A percentile compares a stretch with the other conserved stretches of the same genome.
These are phyloP conservation scores for Aureobasidium sp. DNA, from an alignment of 2,329 filamentous ascomycete species.

Conservation along the genomic window DNA sequence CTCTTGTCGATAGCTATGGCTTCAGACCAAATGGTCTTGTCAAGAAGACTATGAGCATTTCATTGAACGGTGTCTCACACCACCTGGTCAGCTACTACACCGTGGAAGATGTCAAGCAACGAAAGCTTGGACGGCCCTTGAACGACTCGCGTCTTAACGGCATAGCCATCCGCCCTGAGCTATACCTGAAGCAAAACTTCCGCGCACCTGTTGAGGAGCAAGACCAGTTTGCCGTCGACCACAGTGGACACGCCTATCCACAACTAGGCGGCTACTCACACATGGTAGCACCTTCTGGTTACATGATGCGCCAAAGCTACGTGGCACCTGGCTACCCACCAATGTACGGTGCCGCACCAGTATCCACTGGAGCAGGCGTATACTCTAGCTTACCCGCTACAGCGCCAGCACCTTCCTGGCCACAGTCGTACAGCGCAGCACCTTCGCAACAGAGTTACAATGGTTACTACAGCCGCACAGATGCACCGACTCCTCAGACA, in stretches of 20 bases:
- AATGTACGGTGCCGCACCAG: conserved; percentile 25
- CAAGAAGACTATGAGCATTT: conserved; percentile 88
- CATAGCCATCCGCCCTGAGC: conserved; percentile 30
- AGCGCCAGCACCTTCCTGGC: conserved; percentile 21
- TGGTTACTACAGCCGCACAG: conserved; percentile 23
- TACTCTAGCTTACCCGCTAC: conserved; percentile 25
- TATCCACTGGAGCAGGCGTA: conserved; percentile 21
- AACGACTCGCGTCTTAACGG: conserved; percentile 41
- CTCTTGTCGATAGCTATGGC: conserved; percentile 79
- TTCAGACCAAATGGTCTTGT: conserved; percentile 78
- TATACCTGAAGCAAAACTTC: conserved; percentile 35
- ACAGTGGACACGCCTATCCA: conserved; percentile 27
- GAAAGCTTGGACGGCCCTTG: conserved; percentile 52
- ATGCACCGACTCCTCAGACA: conserved; percentile 20
- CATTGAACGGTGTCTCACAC: conserved; percentile 65
- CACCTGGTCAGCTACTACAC: conserved; percentile 88
- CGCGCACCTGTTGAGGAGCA: conserved; percentile 32
- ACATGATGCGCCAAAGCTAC: conserved; percentile 28
- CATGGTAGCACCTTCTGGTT: conserved; percentile 22
- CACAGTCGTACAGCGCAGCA: conserved; percentile 18
- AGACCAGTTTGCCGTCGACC: conserved; percentile 32
- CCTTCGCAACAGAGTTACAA: conserved; percentile 22
- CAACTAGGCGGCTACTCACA: conserved; percentile 27
- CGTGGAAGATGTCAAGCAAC: conserved; percentile 65
- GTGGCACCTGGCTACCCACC: conserved; percentile 22